These are phyloP conservation scores for Brassica incana DNA, from an alignment of 345 rosid species.

Conservation along the genomic window DNA sequence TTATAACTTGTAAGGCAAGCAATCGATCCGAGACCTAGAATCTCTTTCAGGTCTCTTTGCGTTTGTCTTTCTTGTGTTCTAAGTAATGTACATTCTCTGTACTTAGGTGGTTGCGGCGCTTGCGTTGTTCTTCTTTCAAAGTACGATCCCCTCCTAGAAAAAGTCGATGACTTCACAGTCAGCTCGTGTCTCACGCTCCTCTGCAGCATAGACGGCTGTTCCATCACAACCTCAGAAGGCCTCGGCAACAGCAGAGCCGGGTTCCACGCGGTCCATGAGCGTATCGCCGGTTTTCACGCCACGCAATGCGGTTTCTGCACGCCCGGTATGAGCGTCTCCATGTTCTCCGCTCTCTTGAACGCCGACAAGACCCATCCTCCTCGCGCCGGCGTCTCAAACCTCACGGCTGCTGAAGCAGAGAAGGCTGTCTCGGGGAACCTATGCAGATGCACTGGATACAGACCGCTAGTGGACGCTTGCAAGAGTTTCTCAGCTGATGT, in stretches of 20 bases:
- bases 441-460: slow-evolving; percentile 92
- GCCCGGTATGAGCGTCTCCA: slow-evolving; percentile 91
- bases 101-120: slow-evolving; percentile 93
- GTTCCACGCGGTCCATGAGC: slow-evolving; percentile 79
- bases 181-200: slow-evolving; percentile 90
- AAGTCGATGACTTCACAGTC: slow-evolving; percentile 63
- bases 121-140: slow-evolving; percentile 79
- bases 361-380: slow-evolving; percentile 64
- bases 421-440: slow-evolving; percentile 72
- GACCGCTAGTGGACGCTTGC: slow-evolving; percentile 82
- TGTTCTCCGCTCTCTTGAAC: slow-evolving; percentile 70
- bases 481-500: slow-evolving; percentile 79
- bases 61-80: too few species aligned
- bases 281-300: slow-evolving; percentile 81
- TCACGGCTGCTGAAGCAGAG: slow-evolving; percentile 77
- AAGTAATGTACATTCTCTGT: slow-evolving; percentile 12
- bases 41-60: too few species aligned
- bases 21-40: not conserved
- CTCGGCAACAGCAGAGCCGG: slow-evolving; percentile 79
- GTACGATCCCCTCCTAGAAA: slow-evolving; percentile 54
- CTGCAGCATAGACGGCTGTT: slow-evolving; percentile 73
- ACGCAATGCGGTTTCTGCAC: slow-evolving; percentile 96
- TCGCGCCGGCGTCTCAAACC: slow-evolving; percentile 62
- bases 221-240: slow-evolving; percentile 83
- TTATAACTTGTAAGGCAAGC: not conserved